Base-by-base conservation (phyloP, 345 rosid species). In the Gynandropsis gynandra region DNA sequence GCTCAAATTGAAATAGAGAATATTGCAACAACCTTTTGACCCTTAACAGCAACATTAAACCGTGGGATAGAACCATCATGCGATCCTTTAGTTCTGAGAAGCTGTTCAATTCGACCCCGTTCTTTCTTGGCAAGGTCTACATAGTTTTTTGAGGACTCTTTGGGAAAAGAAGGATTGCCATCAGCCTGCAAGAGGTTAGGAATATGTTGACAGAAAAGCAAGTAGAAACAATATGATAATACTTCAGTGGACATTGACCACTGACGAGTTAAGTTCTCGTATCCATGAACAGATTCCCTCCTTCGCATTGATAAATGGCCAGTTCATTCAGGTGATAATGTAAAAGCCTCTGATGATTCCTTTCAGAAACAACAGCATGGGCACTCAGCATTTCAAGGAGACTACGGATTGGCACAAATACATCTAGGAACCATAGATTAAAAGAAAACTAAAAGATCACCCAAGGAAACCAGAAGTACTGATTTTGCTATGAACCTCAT, bases 31-130 rank as follows among this genome's bases (percentile, higher is more conserved):
- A 87, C 98, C 96, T 82, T 87, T 77, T 80, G 95, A 54, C 96
- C 96, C 71, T 82, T 90, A 58, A 82, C 84, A 46, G 84, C 79
- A 34, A 90, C 77, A 36, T 70, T 71, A 50, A 84, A 84, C 41
- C 72, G 76, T 19, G 98, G 98, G 70, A 62, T 80, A 67, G 77
- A 68, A 56, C 89, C 82, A 54, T 52, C 9, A 11, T 27, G 68
- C 45, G 70, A 19, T 69, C 85, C 89, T 79, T 80, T 90, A 18
- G 54, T 66, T 58, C 36, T 66, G 58, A 90, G 75, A 17, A 52
- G 64, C 43, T 80, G 75, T 72, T 82, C 85, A 17, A 90, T 69
- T 27, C 93, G 79, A 41, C 37, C 55, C 24, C 84, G 78, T 67
- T 82, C 96, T 65, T 69, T 77, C 76, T 73, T 87, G 33, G 87